A percentile compares a stretch with the other conserved stretches of the same genome.
phyloP scores from a whole-genome alignment of 371 early-diverging fungal genomes.

The Mucor circinelloides region DNA sequence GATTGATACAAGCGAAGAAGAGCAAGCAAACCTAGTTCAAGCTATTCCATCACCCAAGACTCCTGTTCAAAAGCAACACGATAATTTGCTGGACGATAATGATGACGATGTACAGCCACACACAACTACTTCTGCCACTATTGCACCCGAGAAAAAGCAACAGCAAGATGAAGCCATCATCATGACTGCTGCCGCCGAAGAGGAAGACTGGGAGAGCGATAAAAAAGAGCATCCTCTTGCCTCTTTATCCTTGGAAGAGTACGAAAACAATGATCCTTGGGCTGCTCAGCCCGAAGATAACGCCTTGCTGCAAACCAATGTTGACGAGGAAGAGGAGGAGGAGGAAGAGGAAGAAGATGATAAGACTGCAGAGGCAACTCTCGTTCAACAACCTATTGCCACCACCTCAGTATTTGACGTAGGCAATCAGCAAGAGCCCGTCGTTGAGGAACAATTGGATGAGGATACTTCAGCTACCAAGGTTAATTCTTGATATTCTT shows the following conservation, averaged over 20 bases:
- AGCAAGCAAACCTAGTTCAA: constrained; percentile 10
- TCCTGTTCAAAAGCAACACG: neutral
- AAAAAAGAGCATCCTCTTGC: constrained; percentile 21
- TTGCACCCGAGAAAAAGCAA: neutral
- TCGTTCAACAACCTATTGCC: neutral
- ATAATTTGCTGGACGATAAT: neutral
- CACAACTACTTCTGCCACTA: neutral
- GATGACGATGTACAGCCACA: neutral
- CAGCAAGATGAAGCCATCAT: neutral
- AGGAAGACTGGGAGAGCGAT: neutral
- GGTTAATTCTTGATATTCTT: constrained; percentile 1
- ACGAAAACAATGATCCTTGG: constrained; percentile 15
- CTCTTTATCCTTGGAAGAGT: constrained; percentile 6
- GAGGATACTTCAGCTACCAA: constrained; percentile 22
- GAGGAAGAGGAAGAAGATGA: neutral
- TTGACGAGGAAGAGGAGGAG: neutral
- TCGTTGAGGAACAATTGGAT: neutral
- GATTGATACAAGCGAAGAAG: constrained; percentile 17
- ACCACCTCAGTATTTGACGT: constrained; percentile 1
- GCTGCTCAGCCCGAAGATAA: constrained; percentile 14
- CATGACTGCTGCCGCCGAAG: neutral
- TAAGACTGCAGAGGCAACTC: neutral
- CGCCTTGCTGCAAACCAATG: neutral
- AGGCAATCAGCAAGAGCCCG: neutral
- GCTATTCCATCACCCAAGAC: neutral